Percentiles rank a stretch among this genome's conserved stretches.
These are phyloP conservation scores for Vigna mungo DNA, from an alignment of 306 rosid species.

Conservation along the genomic window DNA sequence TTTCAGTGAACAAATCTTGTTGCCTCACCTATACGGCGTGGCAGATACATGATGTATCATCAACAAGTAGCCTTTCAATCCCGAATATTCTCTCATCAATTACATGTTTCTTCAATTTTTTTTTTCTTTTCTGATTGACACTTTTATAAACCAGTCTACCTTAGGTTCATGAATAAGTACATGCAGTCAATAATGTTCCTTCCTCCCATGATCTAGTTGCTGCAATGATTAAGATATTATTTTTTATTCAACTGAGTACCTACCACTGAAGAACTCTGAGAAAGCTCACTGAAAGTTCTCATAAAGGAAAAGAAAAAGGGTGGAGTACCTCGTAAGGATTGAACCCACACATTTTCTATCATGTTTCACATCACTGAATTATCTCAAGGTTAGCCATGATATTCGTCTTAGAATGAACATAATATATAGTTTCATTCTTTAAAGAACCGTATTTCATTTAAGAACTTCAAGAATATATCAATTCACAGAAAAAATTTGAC, in stretches of 20 bases:
- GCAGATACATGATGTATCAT: constrained; percentile 21
- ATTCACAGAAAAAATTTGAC: background rate
- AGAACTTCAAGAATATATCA: background rate
- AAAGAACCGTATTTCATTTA: background rate
- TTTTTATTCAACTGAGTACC: constrained; percentile 5
- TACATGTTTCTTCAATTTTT: constrained; percentile 14
- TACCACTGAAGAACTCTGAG: background rate
- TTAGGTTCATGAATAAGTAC: constrained; percentile 56
- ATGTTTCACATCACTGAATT: background rate
- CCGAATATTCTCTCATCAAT: constrained; percentile 47
- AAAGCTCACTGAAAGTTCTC: constrained; percentile 15
- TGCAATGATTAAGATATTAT: constrained; percentile 31
- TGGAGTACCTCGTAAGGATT: constrained; percentile 10
- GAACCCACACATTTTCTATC: constrained; percentile 23
- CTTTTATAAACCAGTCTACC: constrained; percentile 29
- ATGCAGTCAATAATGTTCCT: constrained; percentile 28
- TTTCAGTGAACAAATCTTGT: constrained; percentile 8
- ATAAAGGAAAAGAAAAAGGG: background rate
- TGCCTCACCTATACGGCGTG: background rate
- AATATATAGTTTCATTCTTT: background rate
- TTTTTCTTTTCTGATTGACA: background rate
- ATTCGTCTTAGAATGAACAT: background rate
- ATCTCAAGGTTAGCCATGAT: constrained; percentile 6
- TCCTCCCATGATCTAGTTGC: constrained; percentile 37
- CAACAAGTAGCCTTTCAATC: constrained; percentile 11